Evolutionary conservation across 345 rosid species (phyloP).

Genomic region (Brassica carinata): DNA sequence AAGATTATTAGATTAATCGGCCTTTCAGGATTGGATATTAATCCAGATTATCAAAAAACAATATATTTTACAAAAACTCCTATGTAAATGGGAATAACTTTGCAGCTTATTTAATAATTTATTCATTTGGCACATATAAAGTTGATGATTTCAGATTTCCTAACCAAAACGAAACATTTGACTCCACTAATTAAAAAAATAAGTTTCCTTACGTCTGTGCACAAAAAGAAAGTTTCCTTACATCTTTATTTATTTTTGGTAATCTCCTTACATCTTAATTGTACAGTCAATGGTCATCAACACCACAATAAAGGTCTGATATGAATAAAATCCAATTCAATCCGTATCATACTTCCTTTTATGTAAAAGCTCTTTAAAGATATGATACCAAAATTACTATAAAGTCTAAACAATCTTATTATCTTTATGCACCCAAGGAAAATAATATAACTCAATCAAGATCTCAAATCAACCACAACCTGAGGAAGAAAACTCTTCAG

Average conservation of each 20-base stretch:
- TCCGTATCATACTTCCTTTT: conserved; percentile 12
- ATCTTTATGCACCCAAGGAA: not conserved
- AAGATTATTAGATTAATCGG: not conserved
- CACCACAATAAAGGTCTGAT: not conserved
- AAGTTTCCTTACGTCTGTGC: not conserved
- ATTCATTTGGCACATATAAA: not conserved
- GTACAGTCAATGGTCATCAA: not conserved
- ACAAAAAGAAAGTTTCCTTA: too few species aligned
- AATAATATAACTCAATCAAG: not conserved
- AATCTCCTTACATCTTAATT: too few species aligned
- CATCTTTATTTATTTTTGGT: too few species aligned
- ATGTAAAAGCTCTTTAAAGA: not conserved
- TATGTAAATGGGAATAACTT: not conserved
- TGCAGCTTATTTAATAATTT: not conserved
- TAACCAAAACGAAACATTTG: not conserved
- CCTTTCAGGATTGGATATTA: not conserved
- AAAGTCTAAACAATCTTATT: not conserved
- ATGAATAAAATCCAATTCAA: not conserved
- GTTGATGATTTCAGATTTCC: not conserved
- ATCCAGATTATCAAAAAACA: not conserved
- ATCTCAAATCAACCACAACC: conserved; percentile 15
- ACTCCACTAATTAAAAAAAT: not conserved
- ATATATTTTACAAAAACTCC: not conserved
- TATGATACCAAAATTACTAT: conserved; percentile 12
- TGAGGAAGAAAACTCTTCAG: not conserved